Evolutionary conservation across 73 alveolate genomes (phyloP), one percentile per base, ranked within the genome.

Genomic region (Paramecium biaurelia): DNA sequence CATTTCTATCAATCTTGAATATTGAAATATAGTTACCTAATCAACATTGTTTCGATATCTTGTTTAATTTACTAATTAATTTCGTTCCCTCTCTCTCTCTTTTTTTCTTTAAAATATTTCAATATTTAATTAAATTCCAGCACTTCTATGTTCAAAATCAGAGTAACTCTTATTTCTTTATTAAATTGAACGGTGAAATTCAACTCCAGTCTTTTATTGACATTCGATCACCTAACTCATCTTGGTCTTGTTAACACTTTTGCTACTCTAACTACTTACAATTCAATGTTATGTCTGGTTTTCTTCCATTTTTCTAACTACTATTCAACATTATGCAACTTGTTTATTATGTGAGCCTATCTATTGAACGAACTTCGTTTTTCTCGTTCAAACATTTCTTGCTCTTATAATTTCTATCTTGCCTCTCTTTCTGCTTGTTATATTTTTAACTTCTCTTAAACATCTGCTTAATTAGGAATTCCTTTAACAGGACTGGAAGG

Each of bases 311-410:
- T 26, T 24, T 63, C 84, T 32, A 63, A 63, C 84, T 63, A 32
- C 84, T 63, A 32, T 63, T 63, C 84, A 49, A 63, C 84, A 32
- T 63, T 63, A 32, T 63, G 84, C 84, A 63, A 32, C 24, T 63
- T 63, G 45, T 63, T 63, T 63, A 63, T 63, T 11, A 63, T 63
- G 49, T 63, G 84, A 32, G 84, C 84, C 9, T 63, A 32, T 32
- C 84, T 63, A 32, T 63, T 63, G 45, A 63, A 63, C 4, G 84
- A 23, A 8, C 84, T 23, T 63, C 84, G 24, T 32, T 32, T 63
- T 23, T 63, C 84, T 63, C 45, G 26, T 63, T 63, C 84, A 63
- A 63, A 32, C 49, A 63, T 10, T 63, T 63, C 84, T 63, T 63
- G 45, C 12, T 63, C 84, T n/a, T 63, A 4, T 23, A 63, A 32